Evolutionary conservation across 805 yeast species (phyloP).

Genomic region (Saturnispora besseyi): DNA sequence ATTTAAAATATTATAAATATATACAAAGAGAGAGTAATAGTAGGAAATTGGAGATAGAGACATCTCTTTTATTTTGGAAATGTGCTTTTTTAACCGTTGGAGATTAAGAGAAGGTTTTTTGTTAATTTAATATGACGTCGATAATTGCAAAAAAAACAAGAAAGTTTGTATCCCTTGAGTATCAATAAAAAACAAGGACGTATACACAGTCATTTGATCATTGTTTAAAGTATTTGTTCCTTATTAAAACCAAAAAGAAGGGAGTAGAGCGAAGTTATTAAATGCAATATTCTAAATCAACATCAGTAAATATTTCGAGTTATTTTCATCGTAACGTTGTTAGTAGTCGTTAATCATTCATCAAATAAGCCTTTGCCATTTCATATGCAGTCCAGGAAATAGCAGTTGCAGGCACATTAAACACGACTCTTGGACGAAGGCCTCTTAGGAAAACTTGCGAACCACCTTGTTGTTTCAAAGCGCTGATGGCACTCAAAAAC

Average conservation of each 20-base stretch:
- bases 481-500: slow-evolving; percentile 59
- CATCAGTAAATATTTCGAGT: too few species aligned
- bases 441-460: slow-evolving; percentile 71
- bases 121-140: not conserved
- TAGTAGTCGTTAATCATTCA: slow-evolving; percentile 1
- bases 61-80: not conserved
- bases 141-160: not conserved
- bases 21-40: not conserved
- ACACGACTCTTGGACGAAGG: slow-evolving; percentile 79
- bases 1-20: not conserved
- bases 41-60: not conserved
- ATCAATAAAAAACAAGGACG: too few species aligned
- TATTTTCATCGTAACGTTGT: not conserved
- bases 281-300: too few species aligned
- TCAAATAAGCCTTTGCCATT: slow-evolving; percentile 70
- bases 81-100: not conserved
- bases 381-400: slow-evolving; percentile 97
- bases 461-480: slow-evolving; percentile 55
- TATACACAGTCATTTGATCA: too few species aligned
- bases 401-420: slow-evolving; percentile 93
- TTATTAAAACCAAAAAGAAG: too few species aligned
- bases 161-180: too few species aligned
- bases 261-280: too few species aligned
- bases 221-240: too few species aligned
- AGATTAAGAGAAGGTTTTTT: not conserved